Percentiles rank a stretch among this genome's conserved stretches.
These are phyloP conservation scores for Cardamine chenopodiifolia DNA, from an alignment of 345 rosid genomes.

Conservation along the genomic window DNA sequence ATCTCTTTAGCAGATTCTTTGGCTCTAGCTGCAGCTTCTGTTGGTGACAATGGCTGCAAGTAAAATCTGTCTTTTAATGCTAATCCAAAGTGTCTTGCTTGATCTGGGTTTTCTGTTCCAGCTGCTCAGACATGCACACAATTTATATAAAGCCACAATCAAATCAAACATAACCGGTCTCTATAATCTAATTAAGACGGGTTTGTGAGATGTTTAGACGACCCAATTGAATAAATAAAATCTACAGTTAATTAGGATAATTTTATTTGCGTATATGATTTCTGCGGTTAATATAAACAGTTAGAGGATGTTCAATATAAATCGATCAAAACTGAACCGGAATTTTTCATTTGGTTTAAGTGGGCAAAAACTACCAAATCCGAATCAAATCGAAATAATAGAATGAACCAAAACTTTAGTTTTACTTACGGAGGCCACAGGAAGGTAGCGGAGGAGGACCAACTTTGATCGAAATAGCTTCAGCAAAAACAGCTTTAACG, in stretches of 20 bases:
- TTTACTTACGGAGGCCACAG: conserved; percentile 87
- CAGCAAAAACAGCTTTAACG: conserved; percentile 73
- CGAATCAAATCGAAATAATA: neutral
- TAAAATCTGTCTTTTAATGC: conserved; percentile 69
- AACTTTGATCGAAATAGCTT: conserved; percentile 69
- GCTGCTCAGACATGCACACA: conserved; percentile 54
- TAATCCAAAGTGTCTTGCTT: conserved; percentile 72
- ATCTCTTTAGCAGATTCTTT: conserved; percentile 92
- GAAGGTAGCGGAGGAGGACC: conserved; percentile 90
- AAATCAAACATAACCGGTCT: neutral
- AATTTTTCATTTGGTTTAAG: neutral
- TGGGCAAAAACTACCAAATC: neutral
- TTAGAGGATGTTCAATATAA: neutral
- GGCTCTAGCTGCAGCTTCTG: conserved; percentile 72
- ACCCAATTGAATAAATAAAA: neutral
- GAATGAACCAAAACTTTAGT: neutral
- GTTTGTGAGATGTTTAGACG: neutral
- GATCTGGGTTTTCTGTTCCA: conserved; percentile 88
- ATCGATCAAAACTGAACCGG: too few relatives aligned
- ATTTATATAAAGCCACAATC: neutral
- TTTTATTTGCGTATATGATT: neutral
- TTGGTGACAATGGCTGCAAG: conserved; percentile 71
- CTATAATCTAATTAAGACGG: neutral
- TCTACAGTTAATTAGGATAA: neutral
- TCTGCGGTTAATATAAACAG: neutral